Base-by-base conservation (phyloP, 2,329 filamentous ascomycete genomes). In the Fusarium zealandicum region DNA sequence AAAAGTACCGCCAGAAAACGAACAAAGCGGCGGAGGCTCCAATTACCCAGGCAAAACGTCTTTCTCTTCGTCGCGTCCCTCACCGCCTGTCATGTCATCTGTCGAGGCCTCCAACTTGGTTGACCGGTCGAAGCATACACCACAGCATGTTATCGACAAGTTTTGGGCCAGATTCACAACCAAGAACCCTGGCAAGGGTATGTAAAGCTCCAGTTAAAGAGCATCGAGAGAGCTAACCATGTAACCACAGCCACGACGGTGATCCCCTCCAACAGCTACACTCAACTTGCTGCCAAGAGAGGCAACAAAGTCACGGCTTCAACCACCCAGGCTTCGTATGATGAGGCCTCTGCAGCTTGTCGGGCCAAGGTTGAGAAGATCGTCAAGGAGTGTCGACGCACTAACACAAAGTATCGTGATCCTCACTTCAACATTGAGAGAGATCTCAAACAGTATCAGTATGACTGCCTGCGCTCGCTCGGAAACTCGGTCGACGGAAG, bases 401-500 rank as follows among this genome's bases (percentile, higher is more conserved):
- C 92, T 51, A 96, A 96, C 72, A 88, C 92, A 67, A 93, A 92
- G 72, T 96, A 96, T 70, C 83, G 88, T 13, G 91, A 96, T 69
- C 84, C 87, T n/a, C 86, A 95, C 71, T 96, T 96, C 69, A 89
- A 96, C 70, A 85, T 96, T 44, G 91, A 95, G 69, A 78, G 83
- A 31, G 90, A 93, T 70, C 79, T 92, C 57, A 89, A 90, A 73
- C 77, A 78, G 31, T 74, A 76, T n/a, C 73, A 70, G 6, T 75
- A 76, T 35, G 79, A 85, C 65, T 84, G 80, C 27, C 74, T 83
- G 18, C 72, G 79, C 53, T 76, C 75, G 30, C 75, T 80, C 16
- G 68, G 70, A 63, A 77, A 80, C 63, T 25, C 49, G 20, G 20
- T 6, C 3, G 57, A 63, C 2, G 59, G 51, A 13, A 45, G 32